These are phyloP conservation scores for Myriangium duriaei DNA, from an alignment of 2,329 filamentous ascomycete genomes.

Conservation along the genomic window DNA sequence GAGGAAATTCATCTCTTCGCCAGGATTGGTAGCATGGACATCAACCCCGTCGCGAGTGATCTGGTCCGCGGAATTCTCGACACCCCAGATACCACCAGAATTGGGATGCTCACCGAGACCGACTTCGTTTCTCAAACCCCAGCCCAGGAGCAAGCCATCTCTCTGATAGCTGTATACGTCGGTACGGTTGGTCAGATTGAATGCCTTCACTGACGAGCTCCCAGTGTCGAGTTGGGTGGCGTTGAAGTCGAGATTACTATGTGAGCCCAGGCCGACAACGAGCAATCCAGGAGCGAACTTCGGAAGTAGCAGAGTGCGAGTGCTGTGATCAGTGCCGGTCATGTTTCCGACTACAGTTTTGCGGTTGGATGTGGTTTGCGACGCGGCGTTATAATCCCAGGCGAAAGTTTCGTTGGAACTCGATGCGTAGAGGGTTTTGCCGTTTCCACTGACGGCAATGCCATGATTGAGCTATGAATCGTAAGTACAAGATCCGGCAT, in stretches of 20 bases:
- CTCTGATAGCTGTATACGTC: slow-evolving; percentile 36
- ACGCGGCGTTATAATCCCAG: slow-evolving; percentile 52
- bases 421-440: slow-evolving; percentile 42
- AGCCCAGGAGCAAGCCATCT: slow-evolving; percentile 41
- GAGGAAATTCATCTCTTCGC: slow-evolving; percentile 62
- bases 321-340: slow-evolving; percentile 48
- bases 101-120: slow-evolving; percentile 52
- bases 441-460: slow-evolving; percentile 34
- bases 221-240: slow-evolving; percentile 43
- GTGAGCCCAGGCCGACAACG: slow-evolving; percentile 53
- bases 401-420: slow-evolving; percentile 45
- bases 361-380: slow-evolving; percentile 32
- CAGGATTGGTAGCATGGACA: slow-evolving; percentile 57
- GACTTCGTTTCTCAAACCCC: slow-evolving; percentile 62
- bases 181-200: slow-evolving; percentile 34
- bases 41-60: slow-evolving; percentile 39
- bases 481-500: not conserved
- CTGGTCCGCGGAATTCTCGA: slow-evolving; percentile 61
- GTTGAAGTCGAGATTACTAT: slow-evolving; percentile 46
- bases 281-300: slow-evolving; percentile 42
- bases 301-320: slow-evolving; percentile 54
- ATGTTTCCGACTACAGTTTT: slow-evolving; percentile 49
- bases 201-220: slow-evolving; percentile 55
- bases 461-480: slow-evolving; percentile 35
- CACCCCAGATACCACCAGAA: slow-evolving; percentile 39